Evolutionary conservation across 768 basidiomycete species (phyloP), one percentile per base, ranked within the genome.

Genomic region (Boletus speciosus): DNA sequence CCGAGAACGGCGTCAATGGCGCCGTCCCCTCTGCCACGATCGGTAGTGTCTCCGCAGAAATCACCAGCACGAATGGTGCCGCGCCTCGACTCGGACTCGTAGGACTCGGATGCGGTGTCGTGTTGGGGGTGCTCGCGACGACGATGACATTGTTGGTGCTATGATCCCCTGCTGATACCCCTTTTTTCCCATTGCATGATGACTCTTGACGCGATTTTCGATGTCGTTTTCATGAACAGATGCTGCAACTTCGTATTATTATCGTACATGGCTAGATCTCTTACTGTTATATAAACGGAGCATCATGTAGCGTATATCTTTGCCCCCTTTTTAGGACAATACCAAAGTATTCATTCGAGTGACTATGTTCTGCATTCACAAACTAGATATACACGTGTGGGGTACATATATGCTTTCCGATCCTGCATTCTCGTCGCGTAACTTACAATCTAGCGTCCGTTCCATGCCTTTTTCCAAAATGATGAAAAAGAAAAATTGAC

Each of bases 1-100:
- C 68, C 14, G 23, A 54, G 52, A 70, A 70, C 15, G 69, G 69
- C 2, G 61, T 68, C 47, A 69, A 66, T 1, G 70, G 74, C 0
- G 10, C 60, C 0, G 73, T 78, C 0, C 86, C 88, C 1, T 73
- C 75, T 1, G 57, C 86, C 0, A 88, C 86, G 6, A 78, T 86
- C 47, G 86, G 83, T 2, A 69, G 78, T 0, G 76, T 71, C 12
- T 68, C 76, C 11, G 76, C 82, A 2, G 69, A 76, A 6, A 76
- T 84, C 11, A 77, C 78, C 6, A 59, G 40, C 29, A 25, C 35
- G 1, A 61, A 19, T 40, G 53, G 47, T 29, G 61, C 61, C 3
- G 14, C 32, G 16, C 47, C 51, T 6, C 39, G 35, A 10, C 23
- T 35, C 5, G 51, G 21, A 27, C 23, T 32, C 16, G 47, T 48